phyloP scores from a whole-genome alignment of 148 eudicot genomes.

The Rhododendron ferrugineum region DNA sequence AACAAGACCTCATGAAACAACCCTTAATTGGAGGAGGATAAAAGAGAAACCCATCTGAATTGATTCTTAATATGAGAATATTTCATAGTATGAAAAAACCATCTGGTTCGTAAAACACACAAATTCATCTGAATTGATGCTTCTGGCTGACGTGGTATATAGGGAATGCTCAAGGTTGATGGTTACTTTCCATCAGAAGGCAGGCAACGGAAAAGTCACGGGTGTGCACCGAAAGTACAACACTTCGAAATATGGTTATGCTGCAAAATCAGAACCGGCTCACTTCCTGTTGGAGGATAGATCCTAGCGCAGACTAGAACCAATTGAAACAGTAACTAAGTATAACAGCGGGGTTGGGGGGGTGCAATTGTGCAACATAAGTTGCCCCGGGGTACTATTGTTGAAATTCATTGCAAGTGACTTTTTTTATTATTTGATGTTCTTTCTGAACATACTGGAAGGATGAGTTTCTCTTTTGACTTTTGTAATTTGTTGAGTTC shows the following conservation, averaged over 20 bases:
- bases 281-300: conserved; percentile 47
- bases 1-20: neutral
- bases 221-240: conserved; percentile 74
- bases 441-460: neutral
- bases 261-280: conserved; percentile 63
- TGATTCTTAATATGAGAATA: neutral
- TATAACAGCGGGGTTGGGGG: neutral
- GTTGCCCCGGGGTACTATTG: conserved; percentile 25
- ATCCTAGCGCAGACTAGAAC: neutral
- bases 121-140: neutral
- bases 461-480: neutral
- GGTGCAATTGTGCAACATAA: conserved; percentile 34
- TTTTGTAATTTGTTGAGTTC: neutral
- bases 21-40: neutral
- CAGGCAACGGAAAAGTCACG: conserved; percentile 59
- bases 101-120: neutral
- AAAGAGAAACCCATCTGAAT: neutral
- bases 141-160: neutral
- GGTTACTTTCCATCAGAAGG: conserved; percentile 66
- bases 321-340: neutral
- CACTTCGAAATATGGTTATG: conserved; percentile 63
- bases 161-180: conserved; percentile 86
- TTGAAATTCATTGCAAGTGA: neutral
- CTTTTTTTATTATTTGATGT: neutral
- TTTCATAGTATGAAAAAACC: no score